These are phyloP conservation scores for Parmales sp. DNA, from an alignment of 108 stramenopile species.

Conservation along the genomic window DNA sequence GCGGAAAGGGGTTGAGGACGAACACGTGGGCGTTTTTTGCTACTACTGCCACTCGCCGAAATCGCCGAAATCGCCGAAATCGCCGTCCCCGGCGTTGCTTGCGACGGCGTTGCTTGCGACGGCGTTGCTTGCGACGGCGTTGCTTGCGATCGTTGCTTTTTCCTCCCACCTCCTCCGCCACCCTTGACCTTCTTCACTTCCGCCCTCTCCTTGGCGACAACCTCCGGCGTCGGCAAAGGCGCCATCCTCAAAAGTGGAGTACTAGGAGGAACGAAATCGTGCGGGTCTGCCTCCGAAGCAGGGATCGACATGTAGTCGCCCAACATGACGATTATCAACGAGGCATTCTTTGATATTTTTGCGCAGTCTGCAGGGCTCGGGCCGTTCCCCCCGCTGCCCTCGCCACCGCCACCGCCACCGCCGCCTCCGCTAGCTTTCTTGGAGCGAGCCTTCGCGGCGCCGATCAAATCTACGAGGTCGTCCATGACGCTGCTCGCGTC, in stretches of 20 bases:
- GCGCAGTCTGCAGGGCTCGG: not conserved
- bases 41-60: no score
- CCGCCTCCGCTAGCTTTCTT: not conserved
- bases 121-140: no score
- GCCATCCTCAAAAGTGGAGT: not conserved
- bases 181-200: no score
- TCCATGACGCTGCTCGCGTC: not conserved
- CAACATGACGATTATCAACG: conserved; percentile 1
- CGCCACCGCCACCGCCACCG: not conserved
- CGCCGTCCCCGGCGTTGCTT: no score
- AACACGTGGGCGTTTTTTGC: no score
- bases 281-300: not conserved
- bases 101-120: no score
- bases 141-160: no score
- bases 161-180: no score
- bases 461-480: conserved; percentile 6
- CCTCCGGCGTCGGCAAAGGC: not conserved
- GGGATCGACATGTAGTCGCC: not conserved
- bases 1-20: no score
- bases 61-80: no score
- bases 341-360: not conserved
- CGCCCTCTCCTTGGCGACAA: not conserved
- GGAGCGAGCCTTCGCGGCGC: not conserved
- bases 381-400: not conserved
- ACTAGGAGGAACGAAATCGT: not conserved